Evolutionary conservation across 1,284 basidiomycete species (phyloP).

Genomic region (Neotropicomus parvogracilis): DNA sequence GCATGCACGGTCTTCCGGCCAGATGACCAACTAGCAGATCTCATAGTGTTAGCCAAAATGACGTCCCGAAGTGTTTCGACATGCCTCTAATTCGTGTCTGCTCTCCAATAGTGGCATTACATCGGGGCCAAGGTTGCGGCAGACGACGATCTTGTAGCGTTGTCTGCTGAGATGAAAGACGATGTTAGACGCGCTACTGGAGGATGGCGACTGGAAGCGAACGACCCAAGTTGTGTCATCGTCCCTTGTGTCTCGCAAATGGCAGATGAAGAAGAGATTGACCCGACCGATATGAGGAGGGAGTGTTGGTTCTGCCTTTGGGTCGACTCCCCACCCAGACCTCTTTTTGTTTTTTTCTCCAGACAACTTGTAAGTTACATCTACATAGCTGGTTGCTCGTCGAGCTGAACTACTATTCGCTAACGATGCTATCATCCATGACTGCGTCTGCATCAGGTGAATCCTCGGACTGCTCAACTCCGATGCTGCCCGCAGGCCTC

Average conservation of each 20-base stretch:
- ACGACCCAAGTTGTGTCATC: slow-evolving; percentile 33
- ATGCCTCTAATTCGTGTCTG: slow-evolving; percentile 55
- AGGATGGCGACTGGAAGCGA: slow-evolving; percentile 12
- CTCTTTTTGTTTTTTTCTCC: too few relatives aligned
- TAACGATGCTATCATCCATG: slow-evolving; percentile 30
- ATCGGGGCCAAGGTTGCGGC: slow-evolving; percentile 65
- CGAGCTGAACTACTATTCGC: slow-evolving; percentile 19
- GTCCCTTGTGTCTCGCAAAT: neutral
- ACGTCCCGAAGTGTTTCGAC: slow-evolving; percentile 8
- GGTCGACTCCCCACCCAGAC: too few relatives aligned
- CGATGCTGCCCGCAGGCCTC: slow-evolving; percentile 73
- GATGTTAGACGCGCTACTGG: slow-evolving; percentile 35
- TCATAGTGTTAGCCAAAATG: neutral
- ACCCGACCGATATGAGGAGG: too few relatives aligned
- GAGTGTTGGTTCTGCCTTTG: too few relatives aligned
- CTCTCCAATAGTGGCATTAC: slow-evolving; percentile 61
- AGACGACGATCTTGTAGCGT: slow-evolving; percentile 59
- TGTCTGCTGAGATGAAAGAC: slow-evolving; percentile 33
- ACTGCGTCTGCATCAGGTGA: slow-evolving; percentile 36
- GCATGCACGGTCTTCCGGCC: slow-evolving; percentile 65
- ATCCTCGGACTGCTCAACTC: slow-evolving; percentile 70
- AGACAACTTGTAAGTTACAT: too few relatives aligned
- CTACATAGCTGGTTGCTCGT: too few relatives aligned
- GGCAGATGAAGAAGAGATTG: too few relatives aligned
- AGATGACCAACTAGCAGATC: slow-evolving; percentile 56